Conservation (phyloP, 108 stramenopile genomes). For the Cyclostephanos tholiformis region DNA sequence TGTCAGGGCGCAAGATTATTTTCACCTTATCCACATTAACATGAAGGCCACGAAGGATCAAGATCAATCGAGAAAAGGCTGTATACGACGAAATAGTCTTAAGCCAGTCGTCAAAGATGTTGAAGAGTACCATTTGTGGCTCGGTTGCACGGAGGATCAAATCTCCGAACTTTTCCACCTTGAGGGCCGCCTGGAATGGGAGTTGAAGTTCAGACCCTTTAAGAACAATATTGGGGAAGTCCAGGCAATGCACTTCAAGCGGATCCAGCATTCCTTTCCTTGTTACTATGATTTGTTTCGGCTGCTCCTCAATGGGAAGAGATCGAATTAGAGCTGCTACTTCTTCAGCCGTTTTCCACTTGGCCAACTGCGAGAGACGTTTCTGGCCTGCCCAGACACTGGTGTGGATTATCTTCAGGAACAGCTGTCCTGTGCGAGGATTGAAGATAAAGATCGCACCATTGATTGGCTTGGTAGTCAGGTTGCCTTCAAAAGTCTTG, state of each 20-base stretch:
- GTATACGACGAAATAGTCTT: slow-evolving; percentile 98
- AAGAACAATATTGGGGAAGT: slow-evolving; percentile 98
- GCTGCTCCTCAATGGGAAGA: slow-evolving; percentile 98
- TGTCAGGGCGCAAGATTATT: slow-evolving; percentile 97
- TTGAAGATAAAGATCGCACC: slow-evolving; percentile 99
- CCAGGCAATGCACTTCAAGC: slow-evolving; percentile 97
- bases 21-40: slow-evolving; percentile 97
- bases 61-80: slow-evolving; percentile 97
- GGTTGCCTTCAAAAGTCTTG: slow-evolving; percentile 99
- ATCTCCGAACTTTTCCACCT: slow-evolving; percentile 99
- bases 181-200: slow-evolving; percentile 98
- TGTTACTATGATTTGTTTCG: slow-evolving; percentile 99
- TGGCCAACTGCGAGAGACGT: slow-evolving; percentile 97
- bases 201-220: slow-evolving; percentile 98
- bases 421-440: slow-evolving; percentile 97
- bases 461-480: slow-evolving; percentile 99
- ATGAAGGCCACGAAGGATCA: slow-evolving; percentile 97
- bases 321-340: slow-evolving; percentile 98
- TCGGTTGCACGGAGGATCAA: slow-evolving; percentile 97
- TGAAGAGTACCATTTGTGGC: slow-evolving; percentile 99
- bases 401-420: slow-evolving; percentile 99
- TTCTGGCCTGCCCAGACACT: slow-evolving; percentile 99
- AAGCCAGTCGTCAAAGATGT: slow-evolving; percentile 99
- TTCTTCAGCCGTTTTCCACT: slow-evolving; percentile 99
- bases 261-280: slow-evolving; percentile 99